A percentile compares a stretch with the other conserved stretches of the same genome.
These are phyloP conservation scores for Termitomyces sp. DNA, from an alignment of 768 basidiomycete genomes.

Conservation along the genomic window DNA sequence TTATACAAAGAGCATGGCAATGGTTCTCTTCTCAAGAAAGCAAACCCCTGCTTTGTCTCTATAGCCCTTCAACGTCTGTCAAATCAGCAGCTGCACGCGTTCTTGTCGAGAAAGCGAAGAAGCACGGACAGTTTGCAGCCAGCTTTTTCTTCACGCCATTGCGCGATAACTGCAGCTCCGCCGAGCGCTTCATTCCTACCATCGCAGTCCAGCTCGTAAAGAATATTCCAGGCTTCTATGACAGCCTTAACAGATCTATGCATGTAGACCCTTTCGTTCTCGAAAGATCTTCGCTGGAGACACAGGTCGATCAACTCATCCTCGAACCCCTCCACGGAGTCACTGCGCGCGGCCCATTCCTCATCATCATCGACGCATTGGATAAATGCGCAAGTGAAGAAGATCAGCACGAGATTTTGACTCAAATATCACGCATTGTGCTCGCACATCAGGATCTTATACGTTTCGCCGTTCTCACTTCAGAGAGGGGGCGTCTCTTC, in stretches of 20 bases:
- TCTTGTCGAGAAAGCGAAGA: no score
- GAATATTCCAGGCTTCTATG: background rate
- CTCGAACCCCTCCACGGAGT: background rate
- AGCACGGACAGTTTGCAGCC: background rate
- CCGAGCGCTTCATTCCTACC: background rate
- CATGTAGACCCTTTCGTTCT: background rate
- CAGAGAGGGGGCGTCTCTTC: background rate
- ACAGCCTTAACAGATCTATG: background rate
- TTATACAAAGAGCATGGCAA: background rate
- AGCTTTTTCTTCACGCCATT: background rate
- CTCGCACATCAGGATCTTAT: background rate
- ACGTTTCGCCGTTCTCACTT: background rate
- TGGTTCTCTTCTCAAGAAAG: background rate
- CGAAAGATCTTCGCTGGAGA: background rate
- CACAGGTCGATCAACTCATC: background rate
- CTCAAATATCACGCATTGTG: background rate
- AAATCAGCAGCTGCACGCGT: background rate
- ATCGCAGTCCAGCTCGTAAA: background rate
- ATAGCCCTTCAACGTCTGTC: background rate
- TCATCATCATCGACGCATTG: background rate
- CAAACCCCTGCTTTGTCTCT: background rate
- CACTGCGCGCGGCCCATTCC: background rate
- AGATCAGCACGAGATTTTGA: background rate
- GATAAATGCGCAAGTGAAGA: background rate
- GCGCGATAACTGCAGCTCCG: background rate